A percentile compares a stretch with the other conserved stretches of the same genome.
Conservation (phyloP, 2,329 filamentous ascomycete species). For the Aspergillus alliaceus region DNA sequence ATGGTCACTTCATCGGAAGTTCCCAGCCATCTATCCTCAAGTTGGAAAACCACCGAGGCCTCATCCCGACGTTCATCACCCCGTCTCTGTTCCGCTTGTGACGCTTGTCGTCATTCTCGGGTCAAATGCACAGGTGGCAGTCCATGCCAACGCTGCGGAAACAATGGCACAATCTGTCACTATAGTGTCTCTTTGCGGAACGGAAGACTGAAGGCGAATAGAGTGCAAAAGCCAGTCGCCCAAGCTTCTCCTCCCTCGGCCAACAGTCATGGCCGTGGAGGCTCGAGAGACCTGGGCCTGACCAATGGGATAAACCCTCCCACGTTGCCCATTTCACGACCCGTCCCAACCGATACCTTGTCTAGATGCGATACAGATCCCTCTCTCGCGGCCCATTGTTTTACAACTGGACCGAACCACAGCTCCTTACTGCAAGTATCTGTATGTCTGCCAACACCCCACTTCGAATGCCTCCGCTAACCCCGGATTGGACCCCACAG, state of each 20-base stretch:
- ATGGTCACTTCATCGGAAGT: not conserved
- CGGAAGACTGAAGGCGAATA: slow-evolving; percentile 2
- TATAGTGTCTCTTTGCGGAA: slow-evolving; percentile 1
- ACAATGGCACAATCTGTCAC: slow-evolving; percentile 1
- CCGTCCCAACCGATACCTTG: not conserved
- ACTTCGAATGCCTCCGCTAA: not conserved
- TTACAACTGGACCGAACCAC: not conserved
- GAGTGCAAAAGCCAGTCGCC: not conserved
- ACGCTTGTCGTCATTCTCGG: slow-evolving; percentile 2
- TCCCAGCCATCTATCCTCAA: not conserved
- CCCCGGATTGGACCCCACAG: not conserved
- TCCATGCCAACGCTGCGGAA: slow-evolving; percentile 1
- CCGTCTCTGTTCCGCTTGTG: not conserved
- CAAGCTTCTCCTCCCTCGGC: not conserved
- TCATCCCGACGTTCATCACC: not conserved
- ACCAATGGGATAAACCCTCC: not conserved
- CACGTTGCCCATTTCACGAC: not conserved
- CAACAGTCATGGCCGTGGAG: not conserved
- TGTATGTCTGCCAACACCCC: not conserved
- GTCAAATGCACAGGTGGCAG: slow-evolving; percentile 2
- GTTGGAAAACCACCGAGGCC: not conserved
- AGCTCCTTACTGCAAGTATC: not conserved
- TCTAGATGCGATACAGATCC: not conserved
- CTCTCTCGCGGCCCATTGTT: not conserved
- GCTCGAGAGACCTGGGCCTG: not conserved